phyloP scores from a whole-genome alignment of 1,284 basidiomycete species.

The Pseudozyma sp. region DNA sequence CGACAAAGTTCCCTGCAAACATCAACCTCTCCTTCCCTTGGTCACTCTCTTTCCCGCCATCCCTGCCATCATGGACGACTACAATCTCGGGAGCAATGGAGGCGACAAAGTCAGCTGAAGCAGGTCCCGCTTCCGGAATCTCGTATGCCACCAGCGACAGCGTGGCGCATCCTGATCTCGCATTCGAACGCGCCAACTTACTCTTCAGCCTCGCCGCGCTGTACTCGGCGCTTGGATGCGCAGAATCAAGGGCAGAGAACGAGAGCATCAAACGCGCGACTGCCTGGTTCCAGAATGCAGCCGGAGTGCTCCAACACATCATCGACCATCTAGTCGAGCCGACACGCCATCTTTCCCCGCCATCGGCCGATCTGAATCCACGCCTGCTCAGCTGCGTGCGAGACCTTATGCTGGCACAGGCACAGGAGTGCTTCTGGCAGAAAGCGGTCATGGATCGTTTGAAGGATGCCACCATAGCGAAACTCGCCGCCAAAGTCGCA shows the following conservation, averaged over 20 bases:
- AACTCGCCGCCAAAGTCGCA: conserved; percentile 79
- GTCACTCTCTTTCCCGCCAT: conserved; percentile 53
- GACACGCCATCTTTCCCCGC: conserved; percentile 25
- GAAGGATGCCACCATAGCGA: conserved; percentile 87
- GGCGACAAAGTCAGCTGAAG: conserved; percentile 41
- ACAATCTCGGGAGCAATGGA: conserved; percentile 43
- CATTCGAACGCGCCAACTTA: conserved; percentile 59
- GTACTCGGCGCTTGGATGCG: conserved; percentile 50
- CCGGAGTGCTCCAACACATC: conserved; percentile 54
- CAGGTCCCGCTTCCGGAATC: conserved; percentile 27
- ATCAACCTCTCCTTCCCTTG: conserved; percentile 58
- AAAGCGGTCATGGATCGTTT: conserved; percentile 81
- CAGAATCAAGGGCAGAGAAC: conserved; percentile 54
- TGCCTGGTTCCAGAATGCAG: conserved; percentile 58
- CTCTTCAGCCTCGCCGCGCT: conserved; percentile 55
- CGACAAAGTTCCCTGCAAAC: conserved; percentile 78
- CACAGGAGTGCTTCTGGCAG: conserved; percentile 97
- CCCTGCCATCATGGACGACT: conserved; percentile 45
- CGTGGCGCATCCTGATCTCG: conserved; percentile 53
- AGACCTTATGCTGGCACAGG: conserved; percentile 88
- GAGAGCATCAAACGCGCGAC: conserved; percentile 64
- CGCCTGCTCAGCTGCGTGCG: conserved; percentile 79
- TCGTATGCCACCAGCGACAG: conserved; percentile 40
- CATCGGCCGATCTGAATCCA: conserved; percentile 61
- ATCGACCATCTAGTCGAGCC: conserved; percentile 41